A percentile compares a stretch with the other conserved stretches of the same genome.
phyloP scores from a whole-genome alignment of 129 eudicot species.

The Gnaphalium uliginosum region DNA sequence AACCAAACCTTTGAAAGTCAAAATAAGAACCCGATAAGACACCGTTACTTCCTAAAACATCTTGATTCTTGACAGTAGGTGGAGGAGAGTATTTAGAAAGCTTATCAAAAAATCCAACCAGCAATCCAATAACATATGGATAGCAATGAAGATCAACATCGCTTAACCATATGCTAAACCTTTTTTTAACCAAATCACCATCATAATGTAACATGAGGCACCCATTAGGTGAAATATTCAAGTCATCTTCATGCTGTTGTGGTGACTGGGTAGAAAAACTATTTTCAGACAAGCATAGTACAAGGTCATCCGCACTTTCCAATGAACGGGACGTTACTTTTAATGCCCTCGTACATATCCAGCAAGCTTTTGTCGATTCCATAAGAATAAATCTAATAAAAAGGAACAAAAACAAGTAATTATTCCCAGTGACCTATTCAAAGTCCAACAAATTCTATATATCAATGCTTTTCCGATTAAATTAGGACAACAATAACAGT shows the following conservation, averaged over 20 bases:
- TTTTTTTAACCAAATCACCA: constrained; percentile 33
- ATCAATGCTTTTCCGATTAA: neutral
- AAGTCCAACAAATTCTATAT: neutral
- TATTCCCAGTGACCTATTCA: constrained; percentile 9
- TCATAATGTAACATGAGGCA: constrained; percentile 61
- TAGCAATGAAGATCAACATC: constrained; percentile 73
- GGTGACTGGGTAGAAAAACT: constrained; percentile 26
- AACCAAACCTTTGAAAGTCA: constrained; percentile 53
- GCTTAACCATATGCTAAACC: constrained; percentile 44
- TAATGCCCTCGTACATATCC: constrained; percentile 49
- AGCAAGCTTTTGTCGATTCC: constrained; percentile 39
- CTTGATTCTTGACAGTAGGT: constrained; percentile 31
- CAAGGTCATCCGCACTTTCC: constrained; percentile 33
- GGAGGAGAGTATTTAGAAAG: constrained; percentile 34
- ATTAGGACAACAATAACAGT: neutral
- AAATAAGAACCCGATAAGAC: constrained; percentile 39
- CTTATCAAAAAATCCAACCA: constrained; percentile 60
- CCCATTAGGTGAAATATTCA: constrained; percentile 35
- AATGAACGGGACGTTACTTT: constrained; percentile 42
- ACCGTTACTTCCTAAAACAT: constrained; percentile 30
- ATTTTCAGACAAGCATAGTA: constrained; percentile 48
- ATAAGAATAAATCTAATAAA: constrained; percentile 44
- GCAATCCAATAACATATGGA: constrained; percentile 59
- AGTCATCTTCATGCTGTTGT: constrained; percentile 22
- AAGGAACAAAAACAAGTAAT: neutral